Percentiles rank a stretch among this genome's conserved stretches.
These are phyloP conservation scores for Dunaliella primolecta DNA, from an alignment of 139 green algal species.

Conservation along the genomic window DNA sequence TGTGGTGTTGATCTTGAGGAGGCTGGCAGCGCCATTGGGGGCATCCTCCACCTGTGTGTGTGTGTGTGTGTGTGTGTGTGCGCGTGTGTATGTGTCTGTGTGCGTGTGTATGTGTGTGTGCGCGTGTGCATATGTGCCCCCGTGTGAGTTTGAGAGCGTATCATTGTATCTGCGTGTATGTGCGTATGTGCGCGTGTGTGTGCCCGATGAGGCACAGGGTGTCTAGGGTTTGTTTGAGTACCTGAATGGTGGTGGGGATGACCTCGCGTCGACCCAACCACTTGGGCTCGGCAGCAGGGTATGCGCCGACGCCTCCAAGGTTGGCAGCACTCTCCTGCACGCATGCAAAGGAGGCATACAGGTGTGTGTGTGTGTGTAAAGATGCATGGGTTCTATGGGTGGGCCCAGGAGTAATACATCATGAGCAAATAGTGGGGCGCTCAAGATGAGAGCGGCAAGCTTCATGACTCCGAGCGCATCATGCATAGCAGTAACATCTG, in stretches of 20 bases:
- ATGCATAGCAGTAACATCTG: no score
- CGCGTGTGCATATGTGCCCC: background rate
- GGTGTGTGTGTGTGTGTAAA: background rate
- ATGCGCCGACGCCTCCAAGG: background rate
- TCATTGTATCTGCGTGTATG: background rate
- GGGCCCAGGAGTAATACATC: no score
- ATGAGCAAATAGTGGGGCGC: no score
- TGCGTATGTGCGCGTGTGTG: background rate
- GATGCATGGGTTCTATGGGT: no score
- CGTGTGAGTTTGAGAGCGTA: no score
- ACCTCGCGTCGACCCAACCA: background rate
- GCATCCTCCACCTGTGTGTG: conserved; percentile 30
- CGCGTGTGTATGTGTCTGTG: background rate
- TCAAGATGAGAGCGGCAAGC: no score
- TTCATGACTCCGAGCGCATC: no score
- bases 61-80: background rate
- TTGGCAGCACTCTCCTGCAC: background rate
- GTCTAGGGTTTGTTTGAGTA: no score
- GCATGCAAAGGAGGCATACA: background rate
- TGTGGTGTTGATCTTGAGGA: conserved; percentile 52
- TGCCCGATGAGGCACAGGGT: background rate
- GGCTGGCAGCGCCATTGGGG: conserved; percentile 42
- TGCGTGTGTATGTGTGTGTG: background rate
- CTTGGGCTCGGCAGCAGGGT: background rate
- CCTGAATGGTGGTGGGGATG: background rate